Conservation (phyloP, 352 stramenopile species). For the Pythium phragmitis region DNA sequence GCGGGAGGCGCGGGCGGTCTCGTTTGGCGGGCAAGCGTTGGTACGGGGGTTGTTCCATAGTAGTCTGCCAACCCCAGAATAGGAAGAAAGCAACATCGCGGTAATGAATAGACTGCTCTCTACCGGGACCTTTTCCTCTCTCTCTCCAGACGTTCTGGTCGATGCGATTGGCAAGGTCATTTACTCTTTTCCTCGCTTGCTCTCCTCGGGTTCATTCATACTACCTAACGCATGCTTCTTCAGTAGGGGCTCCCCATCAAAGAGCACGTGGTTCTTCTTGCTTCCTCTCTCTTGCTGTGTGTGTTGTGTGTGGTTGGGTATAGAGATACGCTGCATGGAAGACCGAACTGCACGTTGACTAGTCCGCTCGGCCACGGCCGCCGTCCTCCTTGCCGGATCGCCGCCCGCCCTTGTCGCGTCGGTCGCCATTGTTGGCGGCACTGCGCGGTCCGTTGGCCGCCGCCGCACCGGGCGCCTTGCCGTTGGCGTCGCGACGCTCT, state of each 20-base stretch:
- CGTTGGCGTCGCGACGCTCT: constrained; percentile 30
- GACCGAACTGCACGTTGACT: constrained; percentile 14
- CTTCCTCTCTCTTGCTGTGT: constrained; percentile 17
- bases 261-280: constrained; percentile 20
- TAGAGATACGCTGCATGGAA: constrained; percentile 19
- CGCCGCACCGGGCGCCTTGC: constrained; percentile 25
- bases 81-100: constrained; percentile 22
- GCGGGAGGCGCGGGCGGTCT: constrained; percentile 1
- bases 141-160: no score
- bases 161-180: constrained; percentile 9
- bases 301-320: constrained; percentile 21
- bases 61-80: background rate
- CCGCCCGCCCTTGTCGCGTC: constrained; percentile 63
- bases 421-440: constrained; percentile 30
- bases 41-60: no score
- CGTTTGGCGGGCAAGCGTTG: constrained; percentile 2
- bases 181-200: constrained; percentile 17
- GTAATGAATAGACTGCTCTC: constrained; percentile 32
- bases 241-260: background rate
- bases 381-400: constrained; percentile 68
- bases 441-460: constrained; percentile 34
- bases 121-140: constrained; percentile 7
- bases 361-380: constrained; percentile 47
- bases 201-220: constrained; percentile 14
- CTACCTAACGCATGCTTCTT: constrained; percentile 27